Evolutionary conservation across 805 yeast species (phyloP), one percentile per base, ranked within the genome.

Genomic region (Zygosaccharomyces pseudorouxii): DNA sequence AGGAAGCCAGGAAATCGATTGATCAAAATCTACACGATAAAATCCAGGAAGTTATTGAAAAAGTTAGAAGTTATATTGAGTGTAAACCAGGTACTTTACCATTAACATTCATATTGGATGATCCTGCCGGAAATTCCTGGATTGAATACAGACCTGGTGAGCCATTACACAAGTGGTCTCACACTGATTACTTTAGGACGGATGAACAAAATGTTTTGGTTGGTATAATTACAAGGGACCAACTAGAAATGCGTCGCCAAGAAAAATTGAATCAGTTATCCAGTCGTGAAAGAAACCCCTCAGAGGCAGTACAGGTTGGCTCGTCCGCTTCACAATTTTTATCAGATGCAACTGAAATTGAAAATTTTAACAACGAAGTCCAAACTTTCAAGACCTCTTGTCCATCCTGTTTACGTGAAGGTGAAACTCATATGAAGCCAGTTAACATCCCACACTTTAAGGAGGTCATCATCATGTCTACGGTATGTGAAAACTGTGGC

Each of bases 41-140:
- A 70, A 89, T 93, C 58, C 84, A 80, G 38, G 80, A 72, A 20
- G 81, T 92, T 51, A 75, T 89, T 49, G 62, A 59, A 20, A 84
- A 79, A 60, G 83, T 92, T 31, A 69, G 73, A 55, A 68, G 75
- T 5, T 79, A 76, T 46, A 71, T 88, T 22, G 74, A 76, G n/a
- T 92, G 89, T 49, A 82, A 83, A 51, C 78, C 77, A 46, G 79
- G 78, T 28, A 76, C 79, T 16, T 68, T 87, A 46, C 98, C 98
- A 1, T 62, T 92, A 53, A 86, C 95, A 0, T 77, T 92, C 42
- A 74, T 77, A 20, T 71, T 89, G 9, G 96, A 90, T 67, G 99
- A 93, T 68, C 97, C 99, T 25, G 79, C 97, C 1, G 99, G 99
- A 12, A 93, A 93, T 72, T 92, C 98, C 4, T 93, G 97, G 96